These are phyloP conservation scores for Myotisia sp. DNA, from an alignment of 2,329 filamentous ascomycete genomes.

Conservation along the genomic window DNA sequence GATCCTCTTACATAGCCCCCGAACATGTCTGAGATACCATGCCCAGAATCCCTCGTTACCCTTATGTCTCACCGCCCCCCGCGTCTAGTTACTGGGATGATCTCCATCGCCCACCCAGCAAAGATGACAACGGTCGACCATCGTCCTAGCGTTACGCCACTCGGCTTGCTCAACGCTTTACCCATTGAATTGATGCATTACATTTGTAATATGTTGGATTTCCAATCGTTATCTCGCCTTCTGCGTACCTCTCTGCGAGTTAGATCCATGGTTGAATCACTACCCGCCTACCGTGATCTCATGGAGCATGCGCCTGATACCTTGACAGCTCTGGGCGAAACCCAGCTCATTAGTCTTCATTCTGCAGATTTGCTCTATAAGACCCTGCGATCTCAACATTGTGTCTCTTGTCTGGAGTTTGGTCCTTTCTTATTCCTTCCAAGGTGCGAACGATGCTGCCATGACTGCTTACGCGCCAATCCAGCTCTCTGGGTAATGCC, in stretches of 20 bases:
- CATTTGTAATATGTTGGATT: conserved; percentile 16
- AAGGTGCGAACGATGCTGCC: conserved; percentile 21
- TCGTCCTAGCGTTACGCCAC: not conserved
- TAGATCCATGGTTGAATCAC: conserved; percentile 16
- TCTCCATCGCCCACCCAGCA: conserved; percentile 1
- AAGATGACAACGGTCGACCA: not conserved
- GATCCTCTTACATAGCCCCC: no score
- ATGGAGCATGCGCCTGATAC: conserved; percentile 28
- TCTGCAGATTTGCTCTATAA: conserved; percentile 14
- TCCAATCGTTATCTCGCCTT: conserved; percentile 18
- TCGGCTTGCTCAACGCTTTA: conserved; percentile 1
- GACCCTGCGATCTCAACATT: conserved; percentile 15
- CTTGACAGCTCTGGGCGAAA: conserved; percentile 16
- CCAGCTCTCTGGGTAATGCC: not conserved
- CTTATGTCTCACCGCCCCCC: not conserved
- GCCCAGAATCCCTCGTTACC: not conserved
- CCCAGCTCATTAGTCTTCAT: conserved; percentile 15
- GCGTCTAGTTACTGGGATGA: not conserved
- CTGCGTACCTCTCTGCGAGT: conserved; percentile 16
- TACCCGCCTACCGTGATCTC: conserved; percentile 29
- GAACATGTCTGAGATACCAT: not conserved
- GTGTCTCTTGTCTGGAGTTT: conserved; percentile 19
- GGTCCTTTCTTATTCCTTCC: conserved; percentile 22
- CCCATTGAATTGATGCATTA: conserved; percentile 17
- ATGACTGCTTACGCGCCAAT: conserved; percentile 15